A percentile compares a stretch with the other conserved stretches of the same genome.
phyloP scores from a whole-genome alignment of 1,284 basidiomycete genomes.

The Tremellales sp. region DNA sequence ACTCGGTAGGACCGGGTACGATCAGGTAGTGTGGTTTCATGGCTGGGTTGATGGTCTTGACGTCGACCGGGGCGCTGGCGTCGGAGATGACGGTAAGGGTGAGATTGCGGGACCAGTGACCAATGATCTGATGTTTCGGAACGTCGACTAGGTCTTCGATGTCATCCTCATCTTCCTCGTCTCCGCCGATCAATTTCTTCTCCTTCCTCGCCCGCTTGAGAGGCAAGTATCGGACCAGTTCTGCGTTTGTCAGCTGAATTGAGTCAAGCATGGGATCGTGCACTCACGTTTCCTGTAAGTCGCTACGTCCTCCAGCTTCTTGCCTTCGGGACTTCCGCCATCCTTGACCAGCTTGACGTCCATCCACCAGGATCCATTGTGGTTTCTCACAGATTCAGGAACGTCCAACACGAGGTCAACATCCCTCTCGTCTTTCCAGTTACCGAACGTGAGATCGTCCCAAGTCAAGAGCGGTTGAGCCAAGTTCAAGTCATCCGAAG shows the following conservation, averaged over 20 bases:
- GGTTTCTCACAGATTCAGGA: constrained; percentile 68
- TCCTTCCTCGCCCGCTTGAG: constrained; percentile 70
- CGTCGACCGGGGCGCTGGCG: constrained; percentile 50
- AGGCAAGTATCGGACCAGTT: constrained; percentile 76
- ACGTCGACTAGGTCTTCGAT: constrained; percentile 14
- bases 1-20: constrained; percentile 51
- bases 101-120: constrained; percentile 81
- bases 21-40: constrained; percentile 54
- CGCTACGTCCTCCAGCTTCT: constrained; percentile 63
- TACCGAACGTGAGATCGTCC: constrained; percentile 76
- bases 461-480: constrained; percentile 52
- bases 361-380: constrained; percentile 71
- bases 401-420: constrained; percentile 66
- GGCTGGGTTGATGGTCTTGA: constrained; percentile 53
- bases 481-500: constrained; percentile 51
- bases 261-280: constrained; percentile 2
- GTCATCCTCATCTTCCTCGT: constrained; percentile 42
- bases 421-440: constrained; percentile 66
- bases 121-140: constrained; percentile 51
- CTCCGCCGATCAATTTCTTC: constrained; percentile 68
- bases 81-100: constrained; percentile 77
- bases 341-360: constrained; percentile 76
- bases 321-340: constrained; percentile 53
- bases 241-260: constrained; percentile 51
- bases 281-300: constrained; percentile 72